These are phyloP conservation scores for Haplosporangium gracile DNA, from an alignment of 192 early-diverging fungal species.

Conservation along the genomic window DNA sequence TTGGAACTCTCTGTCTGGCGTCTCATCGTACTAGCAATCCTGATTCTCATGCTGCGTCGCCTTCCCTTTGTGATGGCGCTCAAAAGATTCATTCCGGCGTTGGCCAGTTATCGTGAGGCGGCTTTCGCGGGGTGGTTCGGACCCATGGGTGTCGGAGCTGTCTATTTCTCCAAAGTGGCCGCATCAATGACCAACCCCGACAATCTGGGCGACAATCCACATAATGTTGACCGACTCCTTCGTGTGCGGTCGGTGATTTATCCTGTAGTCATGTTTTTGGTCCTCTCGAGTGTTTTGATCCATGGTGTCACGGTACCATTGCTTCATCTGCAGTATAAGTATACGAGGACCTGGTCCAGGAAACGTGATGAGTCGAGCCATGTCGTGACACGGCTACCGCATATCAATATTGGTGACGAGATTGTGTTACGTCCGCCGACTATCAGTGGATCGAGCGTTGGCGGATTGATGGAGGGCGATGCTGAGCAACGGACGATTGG, in stretches of 20 bases:
- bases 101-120: slow-evolving; percentile 77
- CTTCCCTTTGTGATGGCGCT: slow-evolving; percentile 74
- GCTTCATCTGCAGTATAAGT: slow-evolving; percentile 53
- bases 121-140: slow-evolving; percentile 93
- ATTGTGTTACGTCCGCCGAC: slow-evolving; percentile 43
- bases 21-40: slow-evolving; percentile 66
- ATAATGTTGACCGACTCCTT: slow-evolving; percentile 28
- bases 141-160: slow-evolving; percentile 75
- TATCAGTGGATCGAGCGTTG: slow-evolving; percentile 12
- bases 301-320: slow-evolving; percentile 86
- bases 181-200: slow-evolving; percentile 32
- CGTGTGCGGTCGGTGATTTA: slow-evolving; percentile 46
- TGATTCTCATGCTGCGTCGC: slow-evolving; percentile 77
- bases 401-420: slow-evolving; percentile 55
- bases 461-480: slow-evolving; percentile 10
- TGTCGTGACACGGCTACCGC: slow-evolving; percentile 37
- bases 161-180: slow-evolving; percentile 60
- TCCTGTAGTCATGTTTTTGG: slow-evolving; percentile 78
- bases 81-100: slow-evolving; percentile 73
- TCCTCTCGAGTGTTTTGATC: slow-evolving; percentile 83
- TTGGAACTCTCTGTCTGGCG: slow-evolving; percentile 74
- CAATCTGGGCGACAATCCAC: slow-evolving; percentile 34
- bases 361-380: slow-evolving; percentile 50
- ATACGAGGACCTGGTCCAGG: slow-evolving; percentile 50
- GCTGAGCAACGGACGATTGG: background rate